A percentile compares a stretch with the other conserved stretches of the same genome.
Conservation (phyloP, 2,329 filamentous ascomycete genomes). For the Epichloe amarillans region DNA sequence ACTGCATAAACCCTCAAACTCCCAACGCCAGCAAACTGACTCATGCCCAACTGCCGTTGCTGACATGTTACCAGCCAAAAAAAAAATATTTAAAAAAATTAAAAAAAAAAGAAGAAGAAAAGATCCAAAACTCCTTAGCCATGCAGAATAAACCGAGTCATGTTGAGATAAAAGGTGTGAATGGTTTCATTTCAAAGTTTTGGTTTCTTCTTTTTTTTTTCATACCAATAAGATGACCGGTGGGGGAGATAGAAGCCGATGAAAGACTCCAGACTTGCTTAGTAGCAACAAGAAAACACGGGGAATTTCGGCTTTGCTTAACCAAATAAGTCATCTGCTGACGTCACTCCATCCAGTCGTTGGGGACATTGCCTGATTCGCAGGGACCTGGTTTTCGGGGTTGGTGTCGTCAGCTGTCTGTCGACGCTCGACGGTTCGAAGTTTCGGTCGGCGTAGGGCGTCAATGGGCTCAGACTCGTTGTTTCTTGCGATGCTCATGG, state of each 20-base stretch:
- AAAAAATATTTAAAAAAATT: background rate
- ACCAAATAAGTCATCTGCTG: background rate
- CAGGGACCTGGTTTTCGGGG: no score
- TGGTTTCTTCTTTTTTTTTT: no score
- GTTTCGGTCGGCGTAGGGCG: no score
- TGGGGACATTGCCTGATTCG: background rate
- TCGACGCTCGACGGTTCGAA: no score
- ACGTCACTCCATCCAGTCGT: background rate
- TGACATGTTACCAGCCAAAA: background rate
- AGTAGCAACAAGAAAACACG: background rate
- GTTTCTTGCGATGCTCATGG: slow-evolving; percentile 15
- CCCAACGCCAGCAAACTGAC: background rate
- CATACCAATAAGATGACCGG: no score
- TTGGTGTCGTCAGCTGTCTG: no score
- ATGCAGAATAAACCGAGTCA: background rate
- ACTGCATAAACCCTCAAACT: background rate
- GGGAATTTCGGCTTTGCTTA: no score
- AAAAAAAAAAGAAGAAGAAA: no score
- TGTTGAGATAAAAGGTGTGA: background rate
- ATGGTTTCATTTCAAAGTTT: background rate
- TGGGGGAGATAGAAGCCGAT: no score
- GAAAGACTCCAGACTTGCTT: no score
- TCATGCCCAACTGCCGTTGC: no score
- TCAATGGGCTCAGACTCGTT: slow-evolving; percentile 15
- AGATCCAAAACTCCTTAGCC: slow-evolving; percentile 2